A percentile compares a stretch with the other conserved stretches of the same genome.
Evolutionary conservation across 805 yeast genomes (phyloP).

Genomic region (Wickerhamomyces strasburgensis): DNA sequence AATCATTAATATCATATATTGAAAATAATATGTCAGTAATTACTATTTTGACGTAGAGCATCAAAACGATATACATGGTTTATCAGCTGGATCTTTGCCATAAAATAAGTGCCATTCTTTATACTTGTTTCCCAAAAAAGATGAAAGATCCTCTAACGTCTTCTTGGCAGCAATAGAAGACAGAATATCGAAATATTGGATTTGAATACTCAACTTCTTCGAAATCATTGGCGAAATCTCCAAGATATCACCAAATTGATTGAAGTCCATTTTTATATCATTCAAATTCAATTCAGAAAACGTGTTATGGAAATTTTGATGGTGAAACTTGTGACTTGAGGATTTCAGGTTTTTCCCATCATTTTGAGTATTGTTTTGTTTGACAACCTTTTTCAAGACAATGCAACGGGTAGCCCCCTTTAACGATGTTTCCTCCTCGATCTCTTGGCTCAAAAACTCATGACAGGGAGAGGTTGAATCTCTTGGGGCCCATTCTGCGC

Average conservation of each 20-base stretch:
- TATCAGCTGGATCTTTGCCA: conserved; percentile 63
- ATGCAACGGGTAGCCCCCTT: conserved; percentile 54
- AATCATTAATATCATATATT: too few relatives aligned
- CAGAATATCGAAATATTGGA: conserved; percentile 53
- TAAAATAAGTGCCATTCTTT: conserved; percentile 60
- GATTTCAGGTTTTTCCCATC: too few relatives aligned
- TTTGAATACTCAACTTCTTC: conserved; percentile 53
- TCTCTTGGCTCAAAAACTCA: conserved; percentile 13
- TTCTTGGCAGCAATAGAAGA: conserved; percentile 57
- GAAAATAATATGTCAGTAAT: too few relatives aligned
- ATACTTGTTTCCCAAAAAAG: conserved; percentile 41
- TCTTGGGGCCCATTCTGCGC: conserved; percentile 40
- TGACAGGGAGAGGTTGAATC: conserved; percentile 7
- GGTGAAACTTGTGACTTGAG: too few relatives aligned
- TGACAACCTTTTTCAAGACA: conserved; percentile 38
- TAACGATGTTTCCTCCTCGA: conserved; percentile 29
- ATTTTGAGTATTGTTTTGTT: conserved; percentile 17
- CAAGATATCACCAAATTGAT: conserved; percentile 50
- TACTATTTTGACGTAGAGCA: not conserved
- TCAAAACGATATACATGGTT: conserved; percentile 33
- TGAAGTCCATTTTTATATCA: conserved; percentile 45
- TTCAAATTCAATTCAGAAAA: conserved; percentile 42
- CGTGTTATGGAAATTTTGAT: too few relatives aligned
- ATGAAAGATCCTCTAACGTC: conserved; percentile 32
- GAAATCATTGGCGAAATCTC: conserved; percentile 67